Evolutionary conservation across 768 basidiomycete genomes (phyloP).

Genomic region (Crepidotus variabilis): DNA sequence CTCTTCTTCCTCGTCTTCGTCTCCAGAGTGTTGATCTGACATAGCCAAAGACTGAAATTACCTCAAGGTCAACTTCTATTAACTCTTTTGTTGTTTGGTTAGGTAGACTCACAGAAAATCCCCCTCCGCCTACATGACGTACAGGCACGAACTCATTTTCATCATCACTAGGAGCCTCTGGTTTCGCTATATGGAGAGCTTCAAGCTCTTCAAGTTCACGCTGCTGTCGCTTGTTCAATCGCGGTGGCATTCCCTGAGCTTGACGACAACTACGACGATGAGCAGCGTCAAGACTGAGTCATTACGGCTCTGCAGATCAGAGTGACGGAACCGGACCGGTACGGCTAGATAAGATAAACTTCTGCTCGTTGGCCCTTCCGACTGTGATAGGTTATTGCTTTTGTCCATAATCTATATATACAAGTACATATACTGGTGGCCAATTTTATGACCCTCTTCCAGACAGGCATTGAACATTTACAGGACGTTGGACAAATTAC

Average conservation of each 20-base stretch:
- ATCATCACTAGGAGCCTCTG: conserved; percentile 30
- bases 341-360: no score
- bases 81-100: conserved; percentile 2
- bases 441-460: no score
- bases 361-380: no score
- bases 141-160: conserved; percentile 28
- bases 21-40: conserved; percentile 17
- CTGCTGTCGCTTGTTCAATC: conserved; percentile 83
- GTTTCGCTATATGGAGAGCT: conserved; percentile 30
- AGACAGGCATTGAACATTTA: no score
- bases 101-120: conserved; percentile 38
- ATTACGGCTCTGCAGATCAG: no score
- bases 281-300: no score
- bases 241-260: conserved; percentile 51
- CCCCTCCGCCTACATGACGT: conserved; percentile 25
- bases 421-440: no score
- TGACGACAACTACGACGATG: background rate
- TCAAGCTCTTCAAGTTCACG: conserved; percentile 80
- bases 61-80: background rate
- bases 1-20: conserved; percentile 28
- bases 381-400: no score
- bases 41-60: conserved; percentile 35
- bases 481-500: no score
- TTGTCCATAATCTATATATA: no score
- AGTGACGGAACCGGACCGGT: no score